Evolutionary conservation across 108 stramenopile species (phyloP).

Genomic region (Hondaea fermentalgiana): DNA sequence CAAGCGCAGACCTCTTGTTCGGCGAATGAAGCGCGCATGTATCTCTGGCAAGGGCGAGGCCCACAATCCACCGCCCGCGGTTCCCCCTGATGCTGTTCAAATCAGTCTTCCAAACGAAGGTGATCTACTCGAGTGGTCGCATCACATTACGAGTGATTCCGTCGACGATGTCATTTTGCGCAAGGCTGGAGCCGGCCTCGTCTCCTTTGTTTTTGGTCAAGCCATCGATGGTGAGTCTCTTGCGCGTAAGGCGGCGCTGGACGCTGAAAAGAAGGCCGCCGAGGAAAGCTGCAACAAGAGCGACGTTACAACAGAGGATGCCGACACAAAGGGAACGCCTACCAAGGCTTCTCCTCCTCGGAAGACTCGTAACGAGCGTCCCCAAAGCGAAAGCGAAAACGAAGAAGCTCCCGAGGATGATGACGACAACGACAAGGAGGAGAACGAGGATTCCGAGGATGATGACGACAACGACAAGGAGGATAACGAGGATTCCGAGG

Average conservation of each 20-base stretch:
- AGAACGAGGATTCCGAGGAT: neutral
- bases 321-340: neutral
- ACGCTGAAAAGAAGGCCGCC: neutral
- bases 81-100: neutral
- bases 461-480: neutral
- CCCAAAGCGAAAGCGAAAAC: neutral
- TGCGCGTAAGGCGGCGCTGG: neutral
- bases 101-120: conserved; percentile 36
- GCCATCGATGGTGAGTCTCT: conserved; percentile 11
- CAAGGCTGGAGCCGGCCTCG: neutral
- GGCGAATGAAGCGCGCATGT: neutral
- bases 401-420: neutral
- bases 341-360: neutral
- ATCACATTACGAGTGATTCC: conserved; percentile 21
- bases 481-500: neutral
- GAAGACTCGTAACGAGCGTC: neutral
- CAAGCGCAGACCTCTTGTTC: neutral
- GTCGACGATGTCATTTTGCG: neutral
- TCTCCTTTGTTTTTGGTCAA: neutral
- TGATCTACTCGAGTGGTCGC: conserved; percentile 38
- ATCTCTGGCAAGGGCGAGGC: neutral
- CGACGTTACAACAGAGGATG: neutral
- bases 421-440: neutral
- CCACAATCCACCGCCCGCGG: neutral
- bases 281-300: neutral